Base-by-base conservation (phyloP, 352 stramenopile genomes). In the Phytophthora constricta region DNA sequence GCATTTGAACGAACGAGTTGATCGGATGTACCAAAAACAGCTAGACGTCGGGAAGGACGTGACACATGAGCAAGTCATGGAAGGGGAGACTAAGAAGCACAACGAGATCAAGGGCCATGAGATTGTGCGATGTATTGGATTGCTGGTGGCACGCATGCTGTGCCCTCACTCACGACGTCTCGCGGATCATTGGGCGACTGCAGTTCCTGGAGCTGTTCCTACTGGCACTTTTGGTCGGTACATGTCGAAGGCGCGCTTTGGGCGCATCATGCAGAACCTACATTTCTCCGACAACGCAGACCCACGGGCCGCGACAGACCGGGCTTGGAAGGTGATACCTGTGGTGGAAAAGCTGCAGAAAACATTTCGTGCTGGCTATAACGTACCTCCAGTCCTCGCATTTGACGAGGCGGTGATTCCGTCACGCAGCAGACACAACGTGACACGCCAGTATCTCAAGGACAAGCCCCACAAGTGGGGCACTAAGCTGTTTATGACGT, bases 171-270 rank as follows among this genome's bases (percentile, higher is more conserved):
- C 28, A 2, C 22, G 49, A 22, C 50, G 46, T 2, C 28, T 66
- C 0, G 8, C 54, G 2, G 50, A 71, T 58, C 63, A 65, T 41
- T 66, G 55, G 63, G 31, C 31, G 7, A 37, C 31, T 7, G 7
- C 31, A 11, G 13, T 11, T 37, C 7, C 7, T 37, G 31, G 31
- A 34, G 54, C 56, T 28, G 50, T 66, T 14, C 46, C 56, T 42
- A 16, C 39, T 14, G 55, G 56, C 9, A 66, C 63, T 5, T 71
- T 71, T 19, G 43, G 49, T 13, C 55, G 56, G 16, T 62, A 58
- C 50, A 66, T 71, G 63, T 25, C 48, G 0, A 59, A 59, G 25
- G 41, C 25, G 4, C 49, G 49, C 5, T 66, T 71, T 34, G 49
- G 46, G 0, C 33, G 27, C 13, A 57, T 60, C 13, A 60, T 64